These are phyloP conservation scores for Primulina huaijiensis DNA, from an alignment of 257 asterid genomes.

Conservation along the genomic window DNA sequence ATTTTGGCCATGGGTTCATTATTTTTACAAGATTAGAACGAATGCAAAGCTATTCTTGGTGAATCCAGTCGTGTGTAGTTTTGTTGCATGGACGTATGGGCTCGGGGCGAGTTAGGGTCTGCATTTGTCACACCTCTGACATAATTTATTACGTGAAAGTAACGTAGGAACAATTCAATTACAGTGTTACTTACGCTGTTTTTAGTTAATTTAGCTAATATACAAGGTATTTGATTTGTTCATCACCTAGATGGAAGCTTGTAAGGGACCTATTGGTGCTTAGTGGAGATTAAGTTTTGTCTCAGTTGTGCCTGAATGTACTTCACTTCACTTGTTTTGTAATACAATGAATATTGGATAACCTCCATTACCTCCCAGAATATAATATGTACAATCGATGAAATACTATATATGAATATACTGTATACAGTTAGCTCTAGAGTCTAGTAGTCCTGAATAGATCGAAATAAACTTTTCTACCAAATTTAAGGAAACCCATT, in stretches of 20 bases:
- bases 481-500: slow-evolving; percentile 3
- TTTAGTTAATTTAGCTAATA: neutral
- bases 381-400: slow-evolving; percentile 18
- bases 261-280: neutral
- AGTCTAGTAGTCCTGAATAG: slow-evolving; percentile 19
- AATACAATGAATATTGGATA: neutral
- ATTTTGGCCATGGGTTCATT: too few species aligned
- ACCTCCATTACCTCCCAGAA: neutral
- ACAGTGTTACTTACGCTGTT: neutral
- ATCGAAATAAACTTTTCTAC: slow-evolving; percentile 19
- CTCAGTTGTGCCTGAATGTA: too few species aligned
- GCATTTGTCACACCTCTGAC: neutral
- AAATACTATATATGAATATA: slow-evolving; percentile 10
- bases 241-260: neutral
- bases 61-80: neutral
- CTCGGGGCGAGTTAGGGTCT: neutral
- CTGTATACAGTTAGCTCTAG: slow-evolving; percentile 19
- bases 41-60: neutral
- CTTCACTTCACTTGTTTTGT: too few species aligned
- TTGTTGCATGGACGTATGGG: neutral
- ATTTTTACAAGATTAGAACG: too few species aligned
- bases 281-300: too few species aligned
- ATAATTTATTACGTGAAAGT: neutral
- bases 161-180: neutral
- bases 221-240: neutral